Evolutionary conservation across 2,329 filamentous ascomycete genomes (phyloP), one percentile per base, ranked within the genome.

Genomic region (Chalara sp.): DNA sequence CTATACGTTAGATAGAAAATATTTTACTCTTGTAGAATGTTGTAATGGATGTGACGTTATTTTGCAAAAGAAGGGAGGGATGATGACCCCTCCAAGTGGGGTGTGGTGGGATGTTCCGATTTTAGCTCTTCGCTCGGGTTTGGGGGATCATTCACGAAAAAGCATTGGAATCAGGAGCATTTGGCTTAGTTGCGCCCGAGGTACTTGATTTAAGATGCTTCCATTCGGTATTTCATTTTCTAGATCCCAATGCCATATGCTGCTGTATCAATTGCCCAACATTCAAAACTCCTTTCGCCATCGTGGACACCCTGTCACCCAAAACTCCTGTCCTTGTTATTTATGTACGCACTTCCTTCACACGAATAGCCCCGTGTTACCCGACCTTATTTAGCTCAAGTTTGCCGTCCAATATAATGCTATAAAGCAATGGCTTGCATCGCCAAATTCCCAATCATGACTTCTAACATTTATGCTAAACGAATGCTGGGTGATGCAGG

Each of bases 401-500:
- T 2, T 21, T 21, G 21, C 21, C 21, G 21, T 21, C 21, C 21
- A 21, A 41, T 41, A 21, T 41, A n/a, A 12, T 6, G 10, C 37
- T 41, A n/a, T 12, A 41, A 11, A 41, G 28, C 37, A 12, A 41
- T 41, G 37, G 37, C 37, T 41, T 41, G 10, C n/a, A 6, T 41
- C 5, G 12, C 21, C 21, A 21, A 21, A 21, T 21, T 21, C 21
- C 21, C 21, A 21, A 21, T 57, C 58, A 65, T 50, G 21, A 21
- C 21, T 21, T 21, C 21, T 3, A 56, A 54, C 3, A 7, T 43
- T 45, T 30, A 45, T 4, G 43, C 28, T 46, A 67, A 59, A 53
- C 62, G 59, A 40, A 67, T 65, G 44, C 64, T 59, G 41, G 65
- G 63, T 44, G 63, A 65, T 40, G 56, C 54, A 53, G 64, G 64